Evolutionary conservation across 768 basidiomycete genomes (phyloP).

Genomic region (Agrocybe praecox): DNA sequence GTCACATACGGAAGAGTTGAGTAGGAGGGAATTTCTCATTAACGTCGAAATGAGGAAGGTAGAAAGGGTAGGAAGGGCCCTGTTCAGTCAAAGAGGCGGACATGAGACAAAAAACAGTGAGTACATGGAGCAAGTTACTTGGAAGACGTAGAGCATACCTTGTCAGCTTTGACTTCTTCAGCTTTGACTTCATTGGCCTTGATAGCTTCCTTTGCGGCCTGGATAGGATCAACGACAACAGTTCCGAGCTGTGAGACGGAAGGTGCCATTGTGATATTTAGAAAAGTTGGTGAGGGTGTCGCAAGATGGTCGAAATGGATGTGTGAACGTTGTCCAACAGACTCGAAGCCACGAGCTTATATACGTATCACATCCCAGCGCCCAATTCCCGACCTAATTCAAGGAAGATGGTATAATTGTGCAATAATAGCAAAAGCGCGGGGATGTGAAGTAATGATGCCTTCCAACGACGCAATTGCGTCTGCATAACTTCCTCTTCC

Average conservation of each 20-base stretch:
- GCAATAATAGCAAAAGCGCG: neutral
- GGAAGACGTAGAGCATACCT: conserved; percentile 5
- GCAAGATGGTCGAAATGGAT: neutral
- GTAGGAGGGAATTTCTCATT: conserved; percentile 53
- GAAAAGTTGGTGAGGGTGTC: neutral
- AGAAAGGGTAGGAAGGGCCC: conserved; percentile 50
- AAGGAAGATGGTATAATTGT: conserved; percentile 14
- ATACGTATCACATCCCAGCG: conserved; percentile 1
- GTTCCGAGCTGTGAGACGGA: conserved; percentile 28
- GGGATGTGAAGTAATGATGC: conserved; percentile 21
- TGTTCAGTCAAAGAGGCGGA: conserved; percentile 10
- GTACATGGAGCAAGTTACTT: neutral
- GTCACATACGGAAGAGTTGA: conserved; percentile 43
- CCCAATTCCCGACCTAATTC: neutral
- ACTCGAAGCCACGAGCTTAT: neutral
- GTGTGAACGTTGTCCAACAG: neutral
- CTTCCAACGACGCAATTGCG: conserved; percentile 20
- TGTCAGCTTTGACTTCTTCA: conserved; percentile 12
- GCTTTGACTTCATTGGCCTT: conserved; percentile 1
- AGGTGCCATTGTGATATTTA: conserved; percentile 26
- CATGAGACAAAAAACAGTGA: neutral
- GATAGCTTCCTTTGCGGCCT: conserved; percentile 17
- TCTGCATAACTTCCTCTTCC: neutral
- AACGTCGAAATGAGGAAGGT: conserved; percentile 47
- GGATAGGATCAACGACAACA: conserved; percentile 13